Conservation (phyloP, 78 protist genomes). For the Capsaspora owczarzaki region DNA sequence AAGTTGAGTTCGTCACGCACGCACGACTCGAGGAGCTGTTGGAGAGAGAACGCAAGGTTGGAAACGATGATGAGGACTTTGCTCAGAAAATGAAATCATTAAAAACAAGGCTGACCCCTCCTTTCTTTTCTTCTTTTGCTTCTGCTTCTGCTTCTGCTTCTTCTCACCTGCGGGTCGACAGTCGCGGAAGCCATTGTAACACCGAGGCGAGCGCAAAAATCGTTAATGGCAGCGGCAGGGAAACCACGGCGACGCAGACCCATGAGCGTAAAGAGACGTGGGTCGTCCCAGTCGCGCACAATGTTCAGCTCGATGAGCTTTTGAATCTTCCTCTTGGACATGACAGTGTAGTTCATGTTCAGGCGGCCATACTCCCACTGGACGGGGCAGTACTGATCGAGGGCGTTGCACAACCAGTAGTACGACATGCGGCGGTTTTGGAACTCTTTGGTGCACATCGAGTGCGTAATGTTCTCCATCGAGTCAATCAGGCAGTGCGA, state of each 20-base stretch:
- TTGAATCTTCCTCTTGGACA: conserved; percentile 89
- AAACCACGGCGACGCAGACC: neutral
- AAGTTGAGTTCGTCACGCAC: neutral
- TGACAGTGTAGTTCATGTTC: conserved; percentile 73
- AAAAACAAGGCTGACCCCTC: no score
- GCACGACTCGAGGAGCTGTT: neutral
- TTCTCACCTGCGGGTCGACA: no score
- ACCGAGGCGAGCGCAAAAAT: neutral
- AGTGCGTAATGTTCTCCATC: conserved; percentile 88
- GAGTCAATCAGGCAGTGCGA: conserved; percentile 95
- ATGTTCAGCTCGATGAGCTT: conserved; percentile 72
- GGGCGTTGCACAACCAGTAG: conserved; percentile 65
- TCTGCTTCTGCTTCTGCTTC: no score
- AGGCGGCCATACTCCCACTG: conserved; percentile 66
- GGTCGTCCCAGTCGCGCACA: conserved; percentile 91
- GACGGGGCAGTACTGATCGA: conserved; percentile 18
- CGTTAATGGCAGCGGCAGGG: neutral
- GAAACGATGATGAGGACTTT: neutral
- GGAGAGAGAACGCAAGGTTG: neutral
- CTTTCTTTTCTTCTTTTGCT: no score
- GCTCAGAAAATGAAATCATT: neutral
- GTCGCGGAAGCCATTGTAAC: no score
- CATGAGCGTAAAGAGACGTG: neutral
- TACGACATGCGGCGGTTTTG: conserved; percentile 82
- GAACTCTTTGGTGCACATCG: conserved; percentile 92